A percentile compares a stretch with the other conserved stretches of the same genome.
Conservation (phyloP, 352 stramenopile genomes). For the Pythium myriotylum region DNA sequence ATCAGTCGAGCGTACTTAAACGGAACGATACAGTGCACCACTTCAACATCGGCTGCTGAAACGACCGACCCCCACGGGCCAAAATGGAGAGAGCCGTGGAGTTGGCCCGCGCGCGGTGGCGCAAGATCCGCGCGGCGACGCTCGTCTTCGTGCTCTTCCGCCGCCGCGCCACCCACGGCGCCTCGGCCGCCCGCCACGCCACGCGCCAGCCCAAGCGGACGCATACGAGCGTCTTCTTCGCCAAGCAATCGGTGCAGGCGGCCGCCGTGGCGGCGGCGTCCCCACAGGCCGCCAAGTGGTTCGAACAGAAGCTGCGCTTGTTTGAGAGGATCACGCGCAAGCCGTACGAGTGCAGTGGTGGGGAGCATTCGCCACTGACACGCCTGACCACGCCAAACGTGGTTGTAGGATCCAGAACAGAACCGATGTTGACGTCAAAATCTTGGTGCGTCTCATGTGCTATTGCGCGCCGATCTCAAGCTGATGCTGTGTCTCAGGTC, state of each 20-base stretch:
- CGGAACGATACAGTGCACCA: neutral
- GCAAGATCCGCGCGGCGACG: conserved; percentile 35
- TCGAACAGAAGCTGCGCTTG: conserved; percentile 26
- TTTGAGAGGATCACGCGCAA: conserved; percentile 37
- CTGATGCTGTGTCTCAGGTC: conserved; percentile 19
- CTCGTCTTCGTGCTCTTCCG: conserved; percentile 36
- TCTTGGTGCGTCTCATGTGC: conserved; percentile 32
- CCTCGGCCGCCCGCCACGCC: neutral
- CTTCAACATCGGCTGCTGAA: conserved; percentile 10
- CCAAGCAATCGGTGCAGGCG: conserved; percentile 6
- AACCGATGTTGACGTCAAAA: conserved; percentile 51
- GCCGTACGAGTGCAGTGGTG: conserved; percentile 23
- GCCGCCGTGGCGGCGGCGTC: conserved; percentile 8
- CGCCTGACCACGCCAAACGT: no score
- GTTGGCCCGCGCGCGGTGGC: conserved; percentile 27
- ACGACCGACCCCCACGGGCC: neutral
- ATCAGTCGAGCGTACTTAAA: no score
- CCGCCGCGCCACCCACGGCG: conserved; percentile 11
- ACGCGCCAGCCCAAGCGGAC: conserved; percentile 14
- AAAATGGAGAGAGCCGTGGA: neutral
- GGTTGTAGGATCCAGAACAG: conserved; percentile 40
- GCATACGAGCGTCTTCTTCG: conserved; percentile 19
- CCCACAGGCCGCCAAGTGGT: conserved; percentile 21
- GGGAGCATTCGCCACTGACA: no score
- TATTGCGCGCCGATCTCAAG: neutral